Evolutionary conservation across 2,329 filamentous ascomycete genomes (phyloP), one percentile per base, ranked within the genome.

Genomic region (Colletotrichum lupini): DNA sequence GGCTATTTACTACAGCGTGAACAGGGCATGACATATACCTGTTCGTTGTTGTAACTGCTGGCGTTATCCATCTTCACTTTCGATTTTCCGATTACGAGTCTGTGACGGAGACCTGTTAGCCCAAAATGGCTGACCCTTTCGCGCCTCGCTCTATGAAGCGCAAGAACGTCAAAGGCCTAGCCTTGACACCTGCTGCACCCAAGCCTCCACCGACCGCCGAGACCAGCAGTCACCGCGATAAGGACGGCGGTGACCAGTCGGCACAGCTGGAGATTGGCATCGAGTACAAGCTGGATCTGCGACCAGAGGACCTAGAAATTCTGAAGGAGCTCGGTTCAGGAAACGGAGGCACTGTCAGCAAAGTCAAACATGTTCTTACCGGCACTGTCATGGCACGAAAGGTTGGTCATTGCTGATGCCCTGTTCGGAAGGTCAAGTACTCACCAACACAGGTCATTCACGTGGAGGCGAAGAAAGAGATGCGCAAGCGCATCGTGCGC

Each of bases 381-480:
- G 97, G 97, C 81, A 97, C 97, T 22, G 91, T 97, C 77, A 99
- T 99, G 97, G 97, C 97, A 77, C 92, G 95, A 85, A 99, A 99
- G 94, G 97, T 98, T 80, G 73, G 71, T 73, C 26, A 32, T 28
- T 19, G 46, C 19, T 4, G 22, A 37, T 14, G 14, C 71, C 32
- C 46, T 16, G 24, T 59, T 28, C 22, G 70, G 26, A n/a, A 71
- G 28, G 49, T 19, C 46, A 42, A 59, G 8, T 69, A 30, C 32
- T 52, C 37, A 61, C 26, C 52, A 22, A n/a, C n/a, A 12, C 79
- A 98, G 95, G 93, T 98, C 76, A 99, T 99, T 78, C 96, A 98
- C 77, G 96, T 99, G 80, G 97, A 99, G 83, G 97, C 95, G 52
- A 98, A 98, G 87, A 95, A 95, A 81, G 96, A 98, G 80, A 94